Base-by-base conservation (phyloP, 176 grass and related monocot species). In the Oryza australiensis region DNA sequence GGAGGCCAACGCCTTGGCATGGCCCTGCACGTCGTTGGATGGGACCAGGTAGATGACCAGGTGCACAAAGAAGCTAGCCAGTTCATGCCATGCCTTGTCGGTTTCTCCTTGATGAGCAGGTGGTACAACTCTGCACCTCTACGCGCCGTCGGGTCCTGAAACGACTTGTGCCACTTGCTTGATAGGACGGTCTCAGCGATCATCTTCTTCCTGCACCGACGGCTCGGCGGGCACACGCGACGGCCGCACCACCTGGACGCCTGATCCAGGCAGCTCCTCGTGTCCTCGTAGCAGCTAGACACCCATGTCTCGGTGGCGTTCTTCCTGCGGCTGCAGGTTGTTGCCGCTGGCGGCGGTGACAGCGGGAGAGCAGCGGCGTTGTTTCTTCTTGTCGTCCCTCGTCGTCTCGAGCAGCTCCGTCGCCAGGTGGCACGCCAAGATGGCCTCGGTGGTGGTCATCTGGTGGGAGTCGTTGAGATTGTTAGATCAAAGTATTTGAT, bases 21-120 rank as follows among this genome's bases (percentile, higher is more conserved):
- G 82, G 62, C 72, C 72, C 3, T 59, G 13, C 13, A 76, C 62
- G 2, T 84, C 63, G 32, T 75, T 76, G 72, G 82, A 84, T 0
- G 82, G 82, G 1, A 72, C 72, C 15, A 84, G 8, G 45, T 74
- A 84, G 43, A 84, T 11, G 82, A 84, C 14, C 14, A 84, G 10
- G 6, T 26, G 0, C 3, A 68, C 72, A 72, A 72, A 84, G 32
- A 84, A 74, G 0, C 26, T 3, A 0, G 60, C 62, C 8, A 83
- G 62, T 1, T 26, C 8, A 22, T 35, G 12, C 81, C 32, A 3
- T 3, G 3, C n/a, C 9, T 26, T 0, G 13, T 7, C 5, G 34
- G 34, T 5, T 35, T 35, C 34, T 35, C 34, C 34, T 6, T 35
- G 34, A 35, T 35, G 34, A 35, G 22, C n/a, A 0, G 0, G 45